A percentile compares a stretch with the other conserved stretches of the same genome.
phyloP scores from a whole-genome alignment of 2,329 filamentous ascomycete genomes.

The Pyricularia sp. region DNA sequence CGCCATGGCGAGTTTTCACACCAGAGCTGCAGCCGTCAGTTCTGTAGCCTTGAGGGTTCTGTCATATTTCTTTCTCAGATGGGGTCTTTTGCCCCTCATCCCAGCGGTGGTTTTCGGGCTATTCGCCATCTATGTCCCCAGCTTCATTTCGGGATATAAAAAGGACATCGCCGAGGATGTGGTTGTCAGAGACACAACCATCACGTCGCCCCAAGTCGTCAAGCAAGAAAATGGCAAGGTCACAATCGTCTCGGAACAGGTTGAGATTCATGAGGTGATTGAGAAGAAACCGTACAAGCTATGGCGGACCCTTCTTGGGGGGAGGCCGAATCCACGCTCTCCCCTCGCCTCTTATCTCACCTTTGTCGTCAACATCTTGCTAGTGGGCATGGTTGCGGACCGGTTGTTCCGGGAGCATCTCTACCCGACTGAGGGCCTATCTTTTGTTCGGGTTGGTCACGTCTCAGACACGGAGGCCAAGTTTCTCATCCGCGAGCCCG shows the following conservation, averaged over 20 bases:
- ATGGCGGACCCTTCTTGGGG: slow-evolving; percentile 57
- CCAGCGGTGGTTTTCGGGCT: slow-evolving; percentile 39
- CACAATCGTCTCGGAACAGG: slow-evolving; percentile 29
- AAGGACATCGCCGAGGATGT: slow-evolving; percentile 42
- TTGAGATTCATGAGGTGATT: slow-evolving; percentile 52
- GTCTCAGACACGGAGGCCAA: slow-evolving; percentile 70
- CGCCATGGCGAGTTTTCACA: slow-evolving; percentile 18
- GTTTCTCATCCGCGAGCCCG: slow-evolving; percentile 74
- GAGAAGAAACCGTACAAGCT: slow-evolving; percentile 42
- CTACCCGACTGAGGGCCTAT: slow-evolving; percentile 61
- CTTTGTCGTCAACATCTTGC: slow-evolving; percentile 50
- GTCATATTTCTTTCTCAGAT: slow-evolving; percentile 48
- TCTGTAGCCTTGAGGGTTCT: slow-evolving; percentile 37
- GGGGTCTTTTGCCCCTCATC: slow-evolving; percentile 27
- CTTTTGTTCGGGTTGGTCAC: slow-evolving; percentile 78
- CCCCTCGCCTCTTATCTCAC: slow-evolving; percentile 52
- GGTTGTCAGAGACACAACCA: slow-evolving; percentile 32
- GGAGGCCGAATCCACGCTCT: slow-evolving; percentile 62
- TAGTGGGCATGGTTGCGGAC: slow-evolving; percentile 61
- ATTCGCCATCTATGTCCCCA: slow-evolving; percentile 51
- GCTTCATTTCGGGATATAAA: slow-evolving; percentile 47
- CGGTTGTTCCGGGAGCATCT: slow-evolving; percentile 59
- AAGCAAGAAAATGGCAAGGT: slow-evolving; percentile 1
- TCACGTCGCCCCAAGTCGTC: background rate
- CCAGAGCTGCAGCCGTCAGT: slow-evolving; percentile 23